Evolutionary conservation across 805 yeast species (phyloP), one percentile per base, ranked within the genome.

Genomic region (Suhomyces sp.): DNA sequence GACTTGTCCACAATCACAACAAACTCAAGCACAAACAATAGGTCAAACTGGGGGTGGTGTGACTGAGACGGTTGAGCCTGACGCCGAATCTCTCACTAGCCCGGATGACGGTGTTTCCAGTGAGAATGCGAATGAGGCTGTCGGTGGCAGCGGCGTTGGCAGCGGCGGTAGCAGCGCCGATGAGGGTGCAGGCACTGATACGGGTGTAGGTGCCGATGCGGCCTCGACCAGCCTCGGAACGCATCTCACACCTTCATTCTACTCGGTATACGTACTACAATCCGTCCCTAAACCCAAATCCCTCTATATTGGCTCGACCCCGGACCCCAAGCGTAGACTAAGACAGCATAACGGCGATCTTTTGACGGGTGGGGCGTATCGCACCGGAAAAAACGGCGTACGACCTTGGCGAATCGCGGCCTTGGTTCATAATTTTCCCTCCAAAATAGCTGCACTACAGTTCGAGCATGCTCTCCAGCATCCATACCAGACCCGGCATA

Each of bases 401-500:
- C 67, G 93, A 50, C 96, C 96, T 0, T 89, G 96, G 96, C 80
- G 77, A 53, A 83, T 86, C 85, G 65, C 78, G 0, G 55, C 81
- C 51, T 60, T 84, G 2, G 87, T 90, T 0, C 74, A 86, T 60
- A 91, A 92, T 2, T 89, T 90, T 62, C 90, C 90, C 0, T 81
- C 84, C 6, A 83, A 81, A 55, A 74, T 85, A 2, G 68, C 85
- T 2, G 96, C 96, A 0, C 68, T 90, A 49, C 92, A 69, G 45
- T 89, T 89, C 67, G 96, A 90, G 61, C 91, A 87, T 67, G 92
- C 96, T 1, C 86, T 88, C 82, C 96, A 89, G 59, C 94, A 88
- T 65, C 73, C 85, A 1, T 75, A 85, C 56, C 76, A 73, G 49
- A 85, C 96, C 0, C 71, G 90, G 38, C 89, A 83, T 61, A 82